phyloP scores from a whole-genome alignment of 192 early-diverging fungal species.

The Gaertneriomyces semiglobifer region DNA sequence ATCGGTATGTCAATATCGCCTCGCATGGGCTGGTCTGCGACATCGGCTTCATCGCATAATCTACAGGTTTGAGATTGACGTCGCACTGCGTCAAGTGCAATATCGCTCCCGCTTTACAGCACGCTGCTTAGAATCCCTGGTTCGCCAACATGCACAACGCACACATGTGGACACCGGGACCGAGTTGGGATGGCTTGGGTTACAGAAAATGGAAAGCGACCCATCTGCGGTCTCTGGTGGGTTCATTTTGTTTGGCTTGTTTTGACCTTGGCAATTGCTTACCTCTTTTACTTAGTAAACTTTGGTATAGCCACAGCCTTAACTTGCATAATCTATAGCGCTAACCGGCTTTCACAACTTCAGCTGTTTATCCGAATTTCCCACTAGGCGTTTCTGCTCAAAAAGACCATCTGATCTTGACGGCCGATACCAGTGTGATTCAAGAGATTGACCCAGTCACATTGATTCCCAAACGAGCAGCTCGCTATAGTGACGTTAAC shows the following conservation, averaged over 20 bases:
- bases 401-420: conserved; percentile 15
- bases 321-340: neutral
- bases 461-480: conserved; percentile 27
- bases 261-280: neutral
- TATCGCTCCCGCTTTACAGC: conserved; percentile 30
- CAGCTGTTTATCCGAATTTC: conserved; percentile 29
- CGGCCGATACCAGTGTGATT: conserved; percentile 11
- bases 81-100: conserved; percentile 10
- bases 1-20: conserved; percentile 4
- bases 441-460: conserved; percentile 37
- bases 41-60: neutral
- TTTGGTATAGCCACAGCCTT: neutral
- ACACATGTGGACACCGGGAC: neutral
- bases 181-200: conserved; percentile 10
- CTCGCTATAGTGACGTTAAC: conserved; percentile 29
- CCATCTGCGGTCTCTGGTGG: conserved; percentile 19
- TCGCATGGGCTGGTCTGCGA: too few species aligned
- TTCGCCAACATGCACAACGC: conserved; percentile 16
- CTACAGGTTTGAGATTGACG: conserved; percentile 28
- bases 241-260: neutral
- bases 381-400: conserved; percentile 9
- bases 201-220: conserved; percentile 16
- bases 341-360: neutral
- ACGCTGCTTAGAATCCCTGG: conserved; percentile 8
- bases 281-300: neutral